phyloP scores from a whole-genome alignment of 1,284 basidiomycete species.

The Psilocybe mexicana region DNA sequence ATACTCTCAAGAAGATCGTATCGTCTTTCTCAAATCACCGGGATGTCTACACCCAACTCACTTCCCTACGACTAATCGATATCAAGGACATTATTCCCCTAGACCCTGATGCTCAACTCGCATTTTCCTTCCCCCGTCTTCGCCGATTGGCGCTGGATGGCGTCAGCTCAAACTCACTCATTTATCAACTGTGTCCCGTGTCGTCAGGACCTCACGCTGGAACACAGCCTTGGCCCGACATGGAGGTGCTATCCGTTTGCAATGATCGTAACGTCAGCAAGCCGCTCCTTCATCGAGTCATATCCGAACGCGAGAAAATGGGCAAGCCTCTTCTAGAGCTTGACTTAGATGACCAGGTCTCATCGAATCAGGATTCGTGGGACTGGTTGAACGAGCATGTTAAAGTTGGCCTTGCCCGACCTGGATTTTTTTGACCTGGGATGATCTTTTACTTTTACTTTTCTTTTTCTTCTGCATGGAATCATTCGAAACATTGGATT shows the following conservation, averaged over 20 bases:
- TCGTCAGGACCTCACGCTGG: not conserved
- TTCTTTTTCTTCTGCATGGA: not conserved
- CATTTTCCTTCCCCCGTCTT: conserved; percentile 24
- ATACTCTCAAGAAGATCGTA: conserved; percentile 21
- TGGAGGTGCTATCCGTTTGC: conserved; percentile 23
- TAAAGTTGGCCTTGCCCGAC: conserved; percentile 13
- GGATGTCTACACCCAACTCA: conserved; percentile 21
- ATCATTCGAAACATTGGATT: not conserved
- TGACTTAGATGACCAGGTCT: conserved; percentile 23
- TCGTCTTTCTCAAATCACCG: conserved; percentile 12
- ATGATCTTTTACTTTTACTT: not conserved
- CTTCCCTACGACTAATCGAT: conserved; percentile 24
- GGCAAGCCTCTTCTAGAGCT: conserved; percentile 21
- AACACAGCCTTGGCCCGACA: conserved; percentile 18
- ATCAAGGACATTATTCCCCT: conserved; percentile 18
- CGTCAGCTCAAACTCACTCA: conserved; percentile 22
- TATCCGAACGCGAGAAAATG: conserved; percentile 17
- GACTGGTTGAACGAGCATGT: conserved; percentile 26
- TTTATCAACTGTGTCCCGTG: conserved; percentile 19
- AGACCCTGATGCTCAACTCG: not conserved
- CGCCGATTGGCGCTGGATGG: conserved; percentile 22
- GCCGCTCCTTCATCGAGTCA: conserved; percentile 26
- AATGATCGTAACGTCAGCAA: conserved; percentile 24
- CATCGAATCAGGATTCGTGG: conserved; percentile 27
- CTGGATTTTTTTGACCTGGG: not conserved